Evolutionary conservation across 306 rosid genomes (phyloP), one percentile per base, ranked within the genome.

Genomic region (Sophora flavescens): DNA sequence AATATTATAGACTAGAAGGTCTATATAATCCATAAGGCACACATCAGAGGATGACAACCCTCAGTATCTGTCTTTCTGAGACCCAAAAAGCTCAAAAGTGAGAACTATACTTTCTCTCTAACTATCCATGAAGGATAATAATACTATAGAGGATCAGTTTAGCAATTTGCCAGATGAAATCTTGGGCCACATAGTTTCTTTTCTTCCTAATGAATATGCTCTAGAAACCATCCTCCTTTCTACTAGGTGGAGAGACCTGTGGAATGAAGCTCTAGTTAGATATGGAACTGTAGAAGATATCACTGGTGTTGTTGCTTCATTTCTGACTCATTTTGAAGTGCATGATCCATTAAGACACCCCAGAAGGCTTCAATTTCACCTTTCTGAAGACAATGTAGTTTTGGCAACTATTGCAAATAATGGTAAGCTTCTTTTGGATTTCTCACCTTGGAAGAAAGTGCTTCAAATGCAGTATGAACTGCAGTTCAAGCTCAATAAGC

Each of bases 161-260:
- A 50, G 59, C 41, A 47, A 72, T 78, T 10, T 85, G 28, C 83
- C 88, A 48, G 64, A 81, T 6, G 83, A 91, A 45, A 80, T 91
- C 56, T 81, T 93, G 63, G 11, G 89, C 62, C 85, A 57, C 53
- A 77, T 91, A 53, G 67, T 92, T 73, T 82, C 97, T 18, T 87
- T 87, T 80, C 87, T 93, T 38, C 90, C 96, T 47, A 70, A 80
- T 42, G 97, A 91, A 69, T 82, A 87, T 22, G 81, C 93, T 68
- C 77, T 91, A 3, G 81, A 87, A 75, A 93, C 97, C 28, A 80
- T 76, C 52, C 84, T 88, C 1, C 78, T 93, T 63, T 93, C 97
- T 0, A 82, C 70, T 1, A 83, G 87, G 48, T 93, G 98, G 98
- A 87, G 88, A 65, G 63, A 76, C 32, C 74, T 93, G 1, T 89